phyloP scores from a whole-genome alignment of 495 filamentous ascomycete genomes.

The Trichoderma virens region DNA sequence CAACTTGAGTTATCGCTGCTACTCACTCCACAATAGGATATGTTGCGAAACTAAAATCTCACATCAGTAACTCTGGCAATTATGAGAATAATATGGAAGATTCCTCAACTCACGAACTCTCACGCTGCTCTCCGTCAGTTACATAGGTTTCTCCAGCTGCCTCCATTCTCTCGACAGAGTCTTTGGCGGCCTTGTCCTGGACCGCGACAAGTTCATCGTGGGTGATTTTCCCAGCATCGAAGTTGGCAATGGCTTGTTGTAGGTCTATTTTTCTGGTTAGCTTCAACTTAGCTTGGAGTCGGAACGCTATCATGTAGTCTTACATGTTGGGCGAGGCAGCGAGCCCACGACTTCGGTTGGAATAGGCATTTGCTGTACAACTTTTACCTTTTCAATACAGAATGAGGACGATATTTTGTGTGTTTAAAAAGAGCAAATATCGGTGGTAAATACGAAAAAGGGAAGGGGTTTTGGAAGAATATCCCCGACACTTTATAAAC shows the following conservation, averaged over 20 bases:
- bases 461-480: no score
- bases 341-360: background rate
- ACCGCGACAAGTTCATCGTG: background rate
- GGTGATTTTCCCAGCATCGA: background rate
- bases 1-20: background rate
- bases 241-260: background rate
- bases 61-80: background rate
- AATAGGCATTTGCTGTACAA: background rate
- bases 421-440: no score
- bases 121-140: slow-evolving; percentile 2
- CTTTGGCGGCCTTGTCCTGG: background rate
- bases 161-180: background rate
- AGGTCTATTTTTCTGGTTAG: background rate
- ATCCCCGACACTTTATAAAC: no score
- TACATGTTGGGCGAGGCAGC: background rate
- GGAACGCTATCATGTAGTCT: background rate
- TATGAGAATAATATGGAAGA: background rate
- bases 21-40: background rate
- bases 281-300: background rate
- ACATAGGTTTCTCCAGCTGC: background rate
- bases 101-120: background rate
- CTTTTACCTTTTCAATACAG: no score
- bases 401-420: no score
- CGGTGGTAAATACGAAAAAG: no score
- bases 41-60: background rate